These are phyloP conservation scores for Diaporthe sp. DNA, from an alignment of 2,329 filamentous ascomycete species.

Conservation along the genomic window DNA sequence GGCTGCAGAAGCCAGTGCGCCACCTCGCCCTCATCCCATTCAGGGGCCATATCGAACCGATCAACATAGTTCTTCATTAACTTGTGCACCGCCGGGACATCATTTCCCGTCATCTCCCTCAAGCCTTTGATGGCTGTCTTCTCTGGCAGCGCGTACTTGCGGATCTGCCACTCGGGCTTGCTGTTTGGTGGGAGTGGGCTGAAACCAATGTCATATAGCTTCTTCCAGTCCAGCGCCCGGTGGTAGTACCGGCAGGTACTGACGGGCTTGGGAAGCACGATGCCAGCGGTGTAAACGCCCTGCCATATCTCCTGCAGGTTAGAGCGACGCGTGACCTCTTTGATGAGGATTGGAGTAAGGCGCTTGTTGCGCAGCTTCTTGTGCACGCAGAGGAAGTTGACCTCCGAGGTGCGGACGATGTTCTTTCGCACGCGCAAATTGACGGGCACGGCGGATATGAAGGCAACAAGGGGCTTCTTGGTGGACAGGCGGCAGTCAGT, in stretches of 20 bases:
- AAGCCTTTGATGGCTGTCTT: slow-evolving; percentile 79
- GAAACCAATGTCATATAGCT: slow-evolving; percentile 94
- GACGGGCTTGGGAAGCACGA: slow-evolving; percentile 90
- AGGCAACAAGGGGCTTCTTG: slow-evolving; percentile 84
- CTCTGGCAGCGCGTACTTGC: slow-evolving; percentile 85
- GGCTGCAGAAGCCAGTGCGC: slow-evolving; percentile 88
- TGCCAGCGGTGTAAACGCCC: slow-evolving; percentile 94
- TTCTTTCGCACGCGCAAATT: slow-evolving; percentile 83
- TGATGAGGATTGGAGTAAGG: slow-evolving; percentile 93
- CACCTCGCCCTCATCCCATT: slow-evolving; percentile 83
- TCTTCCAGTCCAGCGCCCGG: slow-evolving; percentile 93
- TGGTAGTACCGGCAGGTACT: slow-evolving; percentile 97
- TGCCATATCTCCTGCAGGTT: slow-evolving; percentile 90
- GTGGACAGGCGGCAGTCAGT: slow-evolving; percentile 75
- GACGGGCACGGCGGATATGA: slow-evolving; percentile 93
- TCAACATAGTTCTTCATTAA: slow-evolving; percentile 82
- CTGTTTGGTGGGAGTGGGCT: slow-evolving; percentile 86
- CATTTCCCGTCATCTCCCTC: slow-evolving; percentile 81
- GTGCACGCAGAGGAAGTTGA: slow-evolving; percentile 98
- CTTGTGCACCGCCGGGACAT: slow-evolving; percentile 79
- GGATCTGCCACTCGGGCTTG: slow-evolving; percentile 86
- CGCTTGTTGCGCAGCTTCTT: slow-evolving; percentile 97
- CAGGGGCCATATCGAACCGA: slow-evolving; percentile 85
- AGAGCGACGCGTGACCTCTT: slow-evolving; percentile 94
- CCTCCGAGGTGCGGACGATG: slow-evolving; percentile 82